phyloP scores from a whole-genome alignment of 208 protist genomes.

The Leptomonas pyrrhocoris region DNA sequence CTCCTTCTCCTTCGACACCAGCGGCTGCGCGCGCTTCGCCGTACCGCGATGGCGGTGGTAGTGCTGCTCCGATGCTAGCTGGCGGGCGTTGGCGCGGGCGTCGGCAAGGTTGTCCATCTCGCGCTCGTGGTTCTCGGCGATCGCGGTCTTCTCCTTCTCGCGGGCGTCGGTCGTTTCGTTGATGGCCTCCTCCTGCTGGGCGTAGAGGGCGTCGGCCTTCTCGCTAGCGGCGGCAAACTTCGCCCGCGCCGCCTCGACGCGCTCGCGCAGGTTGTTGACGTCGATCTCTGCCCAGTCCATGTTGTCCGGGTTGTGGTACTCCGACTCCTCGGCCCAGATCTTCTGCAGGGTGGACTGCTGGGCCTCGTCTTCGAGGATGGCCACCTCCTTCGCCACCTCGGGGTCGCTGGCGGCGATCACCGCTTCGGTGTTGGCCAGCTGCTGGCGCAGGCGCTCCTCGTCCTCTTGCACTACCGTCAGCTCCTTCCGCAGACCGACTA shows the following conservation, averaged over 20 bases:
- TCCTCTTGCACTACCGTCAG: conserved; percentile 65
- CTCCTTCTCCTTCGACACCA: conserved; percentile 45
- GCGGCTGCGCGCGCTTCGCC: conserved; percentile 31
- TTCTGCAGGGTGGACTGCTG: conserved; percentile 60
- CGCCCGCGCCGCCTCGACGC: conserved; percentile 40
- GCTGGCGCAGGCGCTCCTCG: conserved; percentile 49
- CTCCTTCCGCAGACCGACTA: conserved; percentile 69
- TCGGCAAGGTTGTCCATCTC: conserved; percentile 73
- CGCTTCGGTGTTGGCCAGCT: conserved; percentile 39
- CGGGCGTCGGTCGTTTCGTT: conserved; percentile 75
- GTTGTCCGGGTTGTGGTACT: conserved; percentile 52
- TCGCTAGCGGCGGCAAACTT: conserved; percentile 36
- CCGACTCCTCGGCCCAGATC: conserved; percentile 53
- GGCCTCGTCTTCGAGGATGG: conserved; percentile 68
- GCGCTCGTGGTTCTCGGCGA: conserved; percentile 55
- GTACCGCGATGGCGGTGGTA: conserved; percentile 82
- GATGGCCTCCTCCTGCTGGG: conserved; percentile 61
- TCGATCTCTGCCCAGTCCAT: conserved; percentile 57
- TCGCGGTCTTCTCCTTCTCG: conserved; percentile 61
- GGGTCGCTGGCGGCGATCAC: conserved; percentile 44
- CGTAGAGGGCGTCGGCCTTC: conserved; percentile 50
- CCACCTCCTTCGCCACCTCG: conserved; percentile 47
- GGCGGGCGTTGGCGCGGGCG: conserved; percentile 48
- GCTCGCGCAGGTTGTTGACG: conserved; percentile 46
- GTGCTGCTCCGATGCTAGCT: conserved; percentile 68